Evolutionary conservation across 169 alveolate species (phyloP), one percentile per base, ranked within the genome.

Genomic region (Amoebophrya sp.): DNA sequence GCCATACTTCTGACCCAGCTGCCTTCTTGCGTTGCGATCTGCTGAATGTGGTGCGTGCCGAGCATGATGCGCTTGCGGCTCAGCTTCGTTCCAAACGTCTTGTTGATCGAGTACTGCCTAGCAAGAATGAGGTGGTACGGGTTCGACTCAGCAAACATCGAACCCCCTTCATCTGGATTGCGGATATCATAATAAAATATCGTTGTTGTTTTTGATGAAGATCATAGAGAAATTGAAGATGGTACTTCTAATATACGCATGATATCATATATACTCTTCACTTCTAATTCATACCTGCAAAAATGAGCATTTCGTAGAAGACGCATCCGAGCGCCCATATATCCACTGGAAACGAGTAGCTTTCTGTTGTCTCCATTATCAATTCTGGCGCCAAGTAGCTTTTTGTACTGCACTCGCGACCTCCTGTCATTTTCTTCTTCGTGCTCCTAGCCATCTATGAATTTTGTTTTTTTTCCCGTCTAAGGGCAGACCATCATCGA

Each of bases 281-380:
- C n/a, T n/a, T n/a, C n/a, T n/a, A n/a, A n/a, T n/a, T n/a, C n/a
- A n/a, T n/a, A n/a, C n/a, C 76, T 10, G 18, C 26, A 36, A 1
- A 65, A 6, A 65, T 10, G 38, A 65, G 83, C 83, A 65, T 65
- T 36, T 65, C 83, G 83, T 65, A 65, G 83, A 65, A 65, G 33
- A 65, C 83, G 83, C 83, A 65, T 10, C 83, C 83, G 38, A 65
- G 83, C 83, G 83, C 83, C 83, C 83, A 65, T 29, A 65, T 65
- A 36, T 65, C 83, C 33, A 65, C 83, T 29, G 83, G 83, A 36
- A 12, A 65, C 33, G 83, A 65, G 83, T 65, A 65, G 83, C 33
- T 6, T 36, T 65, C 83, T 36, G 83, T 65, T 29, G 83, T 65
- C 26, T 65, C 83, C 83, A 65, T 65, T 29, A 65, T 65, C 2